A percentile compares a stretch with the other conserved stretches of the same genome.
phyloP scores from a whole-genome alignment of 1,284 basidiomycete species.

The Meira nashicola region DNA sequence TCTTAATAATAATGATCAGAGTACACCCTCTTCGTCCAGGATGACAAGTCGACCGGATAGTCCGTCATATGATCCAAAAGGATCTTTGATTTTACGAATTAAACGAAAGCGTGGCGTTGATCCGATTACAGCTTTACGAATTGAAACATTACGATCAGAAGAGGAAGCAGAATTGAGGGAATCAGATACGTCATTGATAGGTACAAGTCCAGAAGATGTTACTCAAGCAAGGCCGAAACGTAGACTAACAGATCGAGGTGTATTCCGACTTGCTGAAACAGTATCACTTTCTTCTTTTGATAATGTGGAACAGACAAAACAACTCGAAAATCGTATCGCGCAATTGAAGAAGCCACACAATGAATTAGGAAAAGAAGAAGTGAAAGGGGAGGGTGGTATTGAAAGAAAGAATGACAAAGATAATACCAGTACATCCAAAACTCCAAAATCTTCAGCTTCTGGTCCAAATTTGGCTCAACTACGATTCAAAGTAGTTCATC shows the following conservation, averaged over 20 bases:
- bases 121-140: constrained; percentile 42
- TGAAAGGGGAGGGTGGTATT: no score
- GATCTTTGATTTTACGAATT: constrained; percentile 37
- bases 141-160: constrained; percentile 19
- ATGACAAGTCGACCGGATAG: neutral
- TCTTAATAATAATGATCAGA: no score
- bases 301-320: constrained; percentile 18
- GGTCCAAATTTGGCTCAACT: neutral
- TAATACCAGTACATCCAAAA: neutral
- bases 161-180: constrained; percentile 13
- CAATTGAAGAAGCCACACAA: neutral
- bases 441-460: neutral
- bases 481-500: neutral
- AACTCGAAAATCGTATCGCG: constrained; percentile 21
- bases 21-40: no score
- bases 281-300: constrained; percentile 31
- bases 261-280: constrained; percentile 45
- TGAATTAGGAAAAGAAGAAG: no score
- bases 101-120: constrained; percentile 44
- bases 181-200: constrained; percentile 7
- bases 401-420: neutral
- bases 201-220: constrained; percentile 10
- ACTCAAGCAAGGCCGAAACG: neutral
- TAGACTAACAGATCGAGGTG: constrained; percentile 5
- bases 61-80: constrained; percentile 12